Conservation (phyloP, 2,329 filamentous ascomycete species). For the Aureobasidium sp. region DNA sequence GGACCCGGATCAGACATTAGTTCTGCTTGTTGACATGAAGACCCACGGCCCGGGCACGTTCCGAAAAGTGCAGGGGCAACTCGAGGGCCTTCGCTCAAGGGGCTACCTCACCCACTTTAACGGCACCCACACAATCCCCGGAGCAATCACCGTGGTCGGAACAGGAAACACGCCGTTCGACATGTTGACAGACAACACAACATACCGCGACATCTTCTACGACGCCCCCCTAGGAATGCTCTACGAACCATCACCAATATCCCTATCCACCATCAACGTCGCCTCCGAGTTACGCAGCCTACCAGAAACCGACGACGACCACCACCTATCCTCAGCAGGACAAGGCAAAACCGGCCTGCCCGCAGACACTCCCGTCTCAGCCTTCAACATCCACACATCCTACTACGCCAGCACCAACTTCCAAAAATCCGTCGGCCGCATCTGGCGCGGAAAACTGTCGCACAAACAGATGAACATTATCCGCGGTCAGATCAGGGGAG, state of each 20-base stretch:
- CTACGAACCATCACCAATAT: slow-evolving; percentile 23
- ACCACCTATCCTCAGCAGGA: slow-evolving; percentile 19
- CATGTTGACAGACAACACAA: slow-evolving; percentile 42
- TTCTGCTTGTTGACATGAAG: slow-evolving; percentile 64
- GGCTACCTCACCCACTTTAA: slow-evolving; percentile 45
- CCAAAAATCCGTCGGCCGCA: slow-evolving; percentile 38
- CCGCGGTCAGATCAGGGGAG: slow-evolving; percentile 43
- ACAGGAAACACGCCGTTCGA: slow-evolving; percentile 57
- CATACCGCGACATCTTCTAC: slow-evolving; percentile 51
- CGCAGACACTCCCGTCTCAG: slow-evolving; percentile 27
- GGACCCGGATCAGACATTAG: slow-evolving; percentile 35
- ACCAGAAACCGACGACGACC: not conserved
- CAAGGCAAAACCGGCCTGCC: slow-evolving; percentile 38
- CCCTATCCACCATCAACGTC: not conserved
- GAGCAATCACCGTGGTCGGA: slow-evolving; percentile 59
- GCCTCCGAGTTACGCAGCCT: not conserved
- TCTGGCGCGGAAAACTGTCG: slow-evolving; percentile 40
- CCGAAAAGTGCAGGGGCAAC: slow-evolving; percentile 44
- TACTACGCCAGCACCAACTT: slow-evolving; percentile 59
- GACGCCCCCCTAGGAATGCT: slow-evolving; percentile 52
- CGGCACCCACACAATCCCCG: slow-evolving; percentile 40
- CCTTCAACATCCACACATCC: slow-evolving; percentile 48
- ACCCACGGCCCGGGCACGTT: slow-evolving; percentile 45
- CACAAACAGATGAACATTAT: slow-evolving; percentile 37
- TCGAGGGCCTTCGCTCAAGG: slow-evolving; percentile 49